phyloP scores from a whole-genome alignment of 192 early-diverging fungal species.

The Backusella liffmaniae region DNA sequence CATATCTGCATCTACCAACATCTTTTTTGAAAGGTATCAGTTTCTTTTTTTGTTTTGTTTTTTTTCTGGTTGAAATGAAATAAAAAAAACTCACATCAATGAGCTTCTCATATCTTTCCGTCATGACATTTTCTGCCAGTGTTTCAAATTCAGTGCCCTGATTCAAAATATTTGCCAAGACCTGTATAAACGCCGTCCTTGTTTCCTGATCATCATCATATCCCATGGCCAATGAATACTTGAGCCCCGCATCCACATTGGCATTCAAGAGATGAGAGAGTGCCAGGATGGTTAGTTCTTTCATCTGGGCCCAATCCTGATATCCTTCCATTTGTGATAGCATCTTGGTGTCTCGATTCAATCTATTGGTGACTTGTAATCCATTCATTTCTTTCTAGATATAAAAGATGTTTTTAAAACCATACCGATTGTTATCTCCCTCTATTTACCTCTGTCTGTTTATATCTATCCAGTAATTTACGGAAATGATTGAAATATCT shows the following conservation, averaged over 20 bases:
- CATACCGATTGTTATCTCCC: background rate
- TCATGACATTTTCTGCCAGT: constrained; percentile 57
- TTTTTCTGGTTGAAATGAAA: background rate
- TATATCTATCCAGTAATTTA: constrained; percentile 62
- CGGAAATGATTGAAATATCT: constrained; percentile 76
- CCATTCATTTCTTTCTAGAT: background rate
- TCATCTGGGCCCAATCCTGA: constrained; percentile 48
- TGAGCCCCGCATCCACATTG: constrained; percentile 80
- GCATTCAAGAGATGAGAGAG: constrained; percentile 77
- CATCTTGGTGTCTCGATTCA: constrained; percentile 51
- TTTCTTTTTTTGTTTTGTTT: too few relatives aligned
- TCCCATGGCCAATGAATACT: constrained; percentile 69
- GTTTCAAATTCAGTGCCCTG: constrained; percentile 68
- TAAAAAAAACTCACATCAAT: constrained; percentile 46
- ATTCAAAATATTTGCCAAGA: constrained; percentile 78
- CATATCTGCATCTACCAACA: constrained; percentile 59
- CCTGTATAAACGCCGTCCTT: constrained; percentile 75
- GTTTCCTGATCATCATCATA: constrained; percentile 79
- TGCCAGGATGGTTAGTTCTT: constrained; percentile 66
- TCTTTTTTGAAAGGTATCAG: constrained; percentile 6
- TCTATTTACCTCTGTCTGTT: constrained; percentile 42
- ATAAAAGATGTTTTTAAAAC: background rate
- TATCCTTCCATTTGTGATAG: background rate
- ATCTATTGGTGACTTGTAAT: constrained; percentile 47
- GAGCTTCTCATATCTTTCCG: constrained; percentile 62